Percentiles rank a stretch among this genome's conserved stretches.
Conservation (phyloP, 345 rosid species). For the Pistacia vera region DNA sequence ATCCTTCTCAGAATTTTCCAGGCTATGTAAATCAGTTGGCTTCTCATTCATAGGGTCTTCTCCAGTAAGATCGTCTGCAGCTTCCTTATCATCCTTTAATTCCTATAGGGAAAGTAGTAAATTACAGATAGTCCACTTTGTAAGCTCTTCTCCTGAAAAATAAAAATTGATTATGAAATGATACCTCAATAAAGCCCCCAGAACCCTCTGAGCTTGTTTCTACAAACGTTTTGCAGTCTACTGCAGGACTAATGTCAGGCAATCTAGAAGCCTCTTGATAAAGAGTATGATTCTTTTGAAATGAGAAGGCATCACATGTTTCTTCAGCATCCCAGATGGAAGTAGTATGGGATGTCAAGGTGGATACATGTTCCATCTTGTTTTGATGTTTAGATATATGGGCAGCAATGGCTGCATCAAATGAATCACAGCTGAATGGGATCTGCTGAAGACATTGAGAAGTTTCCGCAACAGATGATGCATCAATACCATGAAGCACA, state of each 20-base stretch:
- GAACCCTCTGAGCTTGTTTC: slow-evolving; percentile 27
- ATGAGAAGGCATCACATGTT: slow-evolving; percentile 95
- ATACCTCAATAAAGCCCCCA: slow-evolving; percentile 48
- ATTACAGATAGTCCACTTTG: slow-evolving; percentile 11
- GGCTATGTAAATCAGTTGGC: slow-evolving; percentile 35
- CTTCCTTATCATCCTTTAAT: slow-evolving; percentile 32
- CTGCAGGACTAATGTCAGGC: slow-evolving; percentile 36
- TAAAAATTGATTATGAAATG: not conserved
- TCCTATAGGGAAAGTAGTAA: slow-evolving; percentile 40
- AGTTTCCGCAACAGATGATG: slow-evolving; percentile 38
- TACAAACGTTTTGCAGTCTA: slow-evolving; percentile 29
- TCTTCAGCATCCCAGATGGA: slow-evolving; percentile 98
- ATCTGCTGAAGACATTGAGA: slow-evolving; percentile 59
- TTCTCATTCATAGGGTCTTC: slow-evolving; percentile 50
- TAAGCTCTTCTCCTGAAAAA: not conserved
- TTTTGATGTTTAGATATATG: slow-evolving; percentile 81
- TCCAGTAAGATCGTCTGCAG: slow-evolving; percentile 32
- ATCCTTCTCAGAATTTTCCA: slow-evolving; percentile 51
- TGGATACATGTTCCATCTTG: slow-evolving; percentile 46
- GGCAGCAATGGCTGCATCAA: slow-evolving; percentile 99
- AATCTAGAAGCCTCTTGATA: slow-evolving; percentile 35
- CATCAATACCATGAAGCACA: slow-evolving; percentile 52
- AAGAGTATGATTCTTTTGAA: slow-evolving; percentile 44
- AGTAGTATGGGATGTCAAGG: slow-evolving; percentile 46
- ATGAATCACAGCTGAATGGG: slow-evolving; percentile 88